Base-by-base conservation (phyloP, 228 moss, liverwort and hornwort genomes). In the Sphagnum magellanicum region DNA sequence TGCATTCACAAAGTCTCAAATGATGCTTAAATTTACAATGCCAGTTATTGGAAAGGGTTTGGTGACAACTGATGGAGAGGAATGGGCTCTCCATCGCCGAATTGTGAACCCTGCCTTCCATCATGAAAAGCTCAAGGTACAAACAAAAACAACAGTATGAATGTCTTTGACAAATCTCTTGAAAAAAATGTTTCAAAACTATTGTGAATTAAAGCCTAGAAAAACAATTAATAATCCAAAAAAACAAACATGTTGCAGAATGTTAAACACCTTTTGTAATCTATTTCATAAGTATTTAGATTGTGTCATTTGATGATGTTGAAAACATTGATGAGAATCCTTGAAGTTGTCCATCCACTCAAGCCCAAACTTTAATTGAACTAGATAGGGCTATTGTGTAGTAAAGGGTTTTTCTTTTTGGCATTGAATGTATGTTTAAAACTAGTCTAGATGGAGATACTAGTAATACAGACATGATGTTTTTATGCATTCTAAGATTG, bases 81-180 rank as follows among this genome's bases (percentile, higher is more conserved):
- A 67, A 59, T 79, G 79, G 79, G 52, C 67, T n/a, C 74, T 74
- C 48, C 74, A 74, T 51, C 72, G 74, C 7, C 74, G 66, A 12
- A 60, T 74, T 6, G 67, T 71, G 51, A 61, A 70, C 16, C 79
- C 79, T 50, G 74, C 71, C 48, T 79, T 79, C 17, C 79, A 74
- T 16, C 67, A 63, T 14, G 46, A 72, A 7, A 63, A 63, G 17
- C 60, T 77, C 57, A 66, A 77, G 76, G 76, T 77, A 16, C 8
- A 6, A 32, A 32, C 32, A 32, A 32, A 32, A 32, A 48, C 32
- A 9, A 5, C 57, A 16, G 6, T 50, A 62, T 16, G 32, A 46
- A 32, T 14, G 17, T 52, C 61, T 5, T 63, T 32, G 7, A 7
- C 14, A 16, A 49, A 4, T 7, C 6, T 6, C 8, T 68, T 15